A percentile compares a stretch with the other conserved stretches of the same genome.
Evolutionary conservation across 2,329 filamentous ascomycete species (phyloP).

Genomic region (Pseudocercospora vitis): DNA sequence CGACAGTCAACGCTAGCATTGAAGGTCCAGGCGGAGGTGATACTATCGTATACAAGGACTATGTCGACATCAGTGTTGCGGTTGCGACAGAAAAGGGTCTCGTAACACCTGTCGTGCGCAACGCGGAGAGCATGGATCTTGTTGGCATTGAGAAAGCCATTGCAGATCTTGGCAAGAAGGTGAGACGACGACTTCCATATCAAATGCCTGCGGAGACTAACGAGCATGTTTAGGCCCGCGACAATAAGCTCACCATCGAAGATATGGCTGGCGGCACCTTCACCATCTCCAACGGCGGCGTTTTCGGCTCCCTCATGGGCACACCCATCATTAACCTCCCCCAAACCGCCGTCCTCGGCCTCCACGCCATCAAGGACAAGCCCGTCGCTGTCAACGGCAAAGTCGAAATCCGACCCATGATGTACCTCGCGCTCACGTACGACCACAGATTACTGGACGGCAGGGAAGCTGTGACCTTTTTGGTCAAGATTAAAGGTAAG

Average conservation of each 20-base stretch:
- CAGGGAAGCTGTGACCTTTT: conserved; percentile 90
- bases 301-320: conserved; percentile 95
- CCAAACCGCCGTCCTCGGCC: conserved; percentile 84
- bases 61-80: conserved; percentile 95
- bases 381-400: conserved; percentile 89
- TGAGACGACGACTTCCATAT: conserved; percentile 46
- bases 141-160: conserved; percentile 87
- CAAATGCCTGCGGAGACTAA: too few species aligned
- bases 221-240: conserved; percentile 66
- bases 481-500: conserved; percentile 79
- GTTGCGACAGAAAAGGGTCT: conserved; percentile 97
- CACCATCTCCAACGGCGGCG: conserved; percentile 94
- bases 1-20: conserved; percentile 92
- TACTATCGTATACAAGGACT: conserved; percentile 97
- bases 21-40: conserved; percentile 93
- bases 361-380: conserved; percentile 95
- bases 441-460: conserved; percentile 95
- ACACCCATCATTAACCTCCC: conserved; percentile 98
- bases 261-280: conserved; percentile 99
- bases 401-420: conserved; percentile 95
- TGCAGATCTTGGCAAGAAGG: conserved; percentile 94
- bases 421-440: conserved; percentile 97
- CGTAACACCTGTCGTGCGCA: conserved; percentile 93
- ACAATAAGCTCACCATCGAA: conserved; percentile 95
- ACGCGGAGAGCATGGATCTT: conserved; percentile 84